Conservation (phyloP, 305 asterid species). For the Rubia peregrina region DNA sequence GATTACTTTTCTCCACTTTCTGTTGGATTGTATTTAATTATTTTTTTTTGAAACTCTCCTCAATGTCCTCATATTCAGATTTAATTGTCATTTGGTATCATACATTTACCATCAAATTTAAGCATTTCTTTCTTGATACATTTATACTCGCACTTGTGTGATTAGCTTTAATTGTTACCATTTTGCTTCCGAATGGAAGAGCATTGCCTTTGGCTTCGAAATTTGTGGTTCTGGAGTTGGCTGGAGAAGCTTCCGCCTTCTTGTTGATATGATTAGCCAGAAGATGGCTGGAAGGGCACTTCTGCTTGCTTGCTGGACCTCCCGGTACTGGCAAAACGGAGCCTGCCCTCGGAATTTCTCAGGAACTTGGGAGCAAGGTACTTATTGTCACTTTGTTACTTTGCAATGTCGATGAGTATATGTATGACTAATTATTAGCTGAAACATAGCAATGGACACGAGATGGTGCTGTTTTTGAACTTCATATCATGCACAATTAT, state of each 20-base stretch:
- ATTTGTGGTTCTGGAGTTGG: constrained; percentile 84
- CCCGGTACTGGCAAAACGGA: constrained; percentile 99
- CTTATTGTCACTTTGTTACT: neutral
- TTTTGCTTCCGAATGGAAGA: constrained; percentile 60
- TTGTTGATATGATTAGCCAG: constrained; percentile 79
- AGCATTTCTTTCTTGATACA: no score
- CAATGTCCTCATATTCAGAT: no score
- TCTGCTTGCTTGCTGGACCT: constrained; percentile 74
- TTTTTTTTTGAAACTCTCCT: no score
- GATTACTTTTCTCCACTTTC: no score
- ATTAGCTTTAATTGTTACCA: neutral
- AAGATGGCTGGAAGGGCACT: constrained; percentile 95
- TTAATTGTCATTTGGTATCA: no score
- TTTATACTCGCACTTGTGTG: neutral
- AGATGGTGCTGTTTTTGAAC: neutral
- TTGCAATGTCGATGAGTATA: neutral
- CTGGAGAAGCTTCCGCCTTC: constrained; percentile 56
- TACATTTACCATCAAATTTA: no score
- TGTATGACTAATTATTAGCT: neutral
- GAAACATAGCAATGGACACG: neutral
- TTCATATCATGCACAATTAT: neutral
- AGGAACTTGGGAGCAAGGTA: constrained; percentile 25
- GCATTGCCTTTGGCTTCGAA: constrained; percentile 91
- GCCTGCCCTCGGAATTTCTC: constrained; percentile 91
- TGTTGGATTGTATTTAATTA: no score